Base-by-base conservation (phyloP, 371 early-diverging fungal species). In the Apophysomyces ossiformis region DNA sequence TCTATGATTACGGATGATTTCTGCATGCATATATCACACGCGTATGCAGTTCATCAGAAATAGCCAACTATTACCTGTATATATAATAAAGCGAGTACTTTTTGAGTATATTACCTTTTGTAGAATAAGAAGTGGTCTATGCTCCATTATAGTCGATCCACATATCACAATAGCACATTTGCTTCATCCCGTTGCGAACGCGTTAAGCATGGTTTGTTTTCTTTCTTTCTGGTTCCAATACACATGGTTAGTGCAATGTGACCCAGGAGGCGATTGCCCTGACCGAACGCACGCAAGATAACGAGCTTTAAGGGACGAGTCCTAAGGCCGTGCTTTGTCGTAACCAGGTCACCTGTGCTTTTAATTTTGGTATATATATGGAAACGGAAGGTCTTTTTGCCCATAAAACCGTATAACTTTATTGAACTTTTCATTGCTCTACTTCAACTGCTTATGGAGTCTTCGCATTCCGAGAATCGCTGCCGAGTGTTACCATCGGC, bases 211-310 rank as follows among this genome's bases (percentile, higher is more conserved):
- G 13, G 32, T 41, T 50, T 50, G 21, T 21, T 18, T 16, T 50
- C 16, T 1, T 50, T 21, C n/a, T 50, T 50, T n/a, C 0, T n/a
- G 16, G 16, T 50, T 32, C 9, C 54, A 50, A 21, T 50, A 50
- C 54, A 50, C 54, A 50, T 50, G 54, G 54, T 50, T 50, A 16
- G 16, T 21, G 18, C 47, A 50, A 50, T 50, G 54, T 50, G 54
- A 50, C 21, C 54, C 16, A 50, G 54, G 54, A 50, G 54, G n/a
- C 97, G 32, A 97, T 97, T 15, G 95, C 97, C 1, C 78, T 97
- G 58, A 75, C 93, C 15, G 84, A 83, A 5, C 98, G 98, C 54
- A 89, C 88, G 0, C 90, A 50, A 50, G 54, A 50, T 50, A 50
- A 50, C 54, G 54, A 50, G 21, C 54, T 50, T 50, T 21, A 50